A percentile compares a stretch with the other conserved stretches of the same genome.
These are phyloP conservation scores for Physcomitrellopsis africana DNA, from an alignment of 225 moss, liverwort and hornwort species.

Conservation along the genomic window DNA sequence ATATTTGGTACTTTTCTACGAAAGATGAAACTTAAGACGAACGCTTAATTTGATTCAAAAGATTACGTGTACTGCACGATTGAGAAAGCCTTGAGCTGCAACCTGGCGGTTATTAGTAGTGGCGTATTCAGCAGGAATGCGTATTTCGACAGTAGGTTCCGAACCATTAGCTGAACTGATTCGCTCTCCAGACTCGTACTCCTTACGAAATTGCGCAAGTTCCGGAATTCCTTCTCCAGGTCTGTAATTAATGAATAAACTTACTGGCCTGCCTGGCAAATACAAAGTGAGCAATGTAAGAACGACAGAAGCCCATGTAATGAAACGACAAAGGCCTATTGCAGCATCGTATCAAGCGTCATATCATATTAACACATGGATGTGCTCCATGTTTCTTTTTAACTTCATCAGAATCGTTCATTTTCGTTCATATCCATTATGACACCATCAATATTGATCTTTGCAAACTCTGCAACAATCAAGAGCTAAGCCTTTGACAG, in stretches of 20 bases:
- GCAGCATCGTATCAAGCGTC: neutral
- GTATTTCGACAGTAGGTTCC: slow-evolving; percentile 83
- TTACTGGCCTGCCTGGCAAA: slow-evolving; percentile 60
- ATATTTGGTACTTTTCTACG: slow-evolving; percentile 3
- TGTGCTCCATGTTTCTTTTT: no score
- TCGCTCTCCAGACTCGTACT: slow-evolving; percentile 68
- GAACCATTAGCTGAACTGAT: slow-evolving; percentile 41
- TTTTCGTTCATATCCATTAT: no score
- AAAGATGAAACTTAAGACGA: neutral
- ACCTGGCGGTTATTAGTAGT: slow-evolving; percentile 95
- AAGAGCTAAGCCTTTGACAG: no score
- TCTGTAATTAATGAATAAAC: slow-evolving; percentile 63
- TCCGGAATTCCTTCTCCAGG: slow-evolving; percentile 94
- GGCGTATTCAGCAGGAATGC: slow-evolving; percentile 82
- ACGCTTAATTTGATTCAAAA: neutral
- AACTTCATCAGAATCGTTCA: no score
- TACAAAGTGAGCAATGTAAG: slow-evolving; percentile 29
- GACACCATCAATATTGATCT: no score
- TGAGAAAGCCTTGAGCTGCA: slow-evolving; percentile 1
- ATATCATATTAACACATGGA: no score
- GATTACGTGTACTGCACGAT: no score
- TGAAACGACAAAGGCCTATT: slow-evolving; percentile 9
- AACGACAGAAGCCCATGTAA: slow-evolving; percentile 15
- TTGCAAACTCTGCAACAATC: no score
- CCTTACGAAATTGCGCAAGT: slow-evolving; percentile 76